These are phyloP conservation scores for Leucogyrophana mollusca DNA, from an alignment of 768 basidiomycete genomes.

Conservation along the genomic window DNA sequence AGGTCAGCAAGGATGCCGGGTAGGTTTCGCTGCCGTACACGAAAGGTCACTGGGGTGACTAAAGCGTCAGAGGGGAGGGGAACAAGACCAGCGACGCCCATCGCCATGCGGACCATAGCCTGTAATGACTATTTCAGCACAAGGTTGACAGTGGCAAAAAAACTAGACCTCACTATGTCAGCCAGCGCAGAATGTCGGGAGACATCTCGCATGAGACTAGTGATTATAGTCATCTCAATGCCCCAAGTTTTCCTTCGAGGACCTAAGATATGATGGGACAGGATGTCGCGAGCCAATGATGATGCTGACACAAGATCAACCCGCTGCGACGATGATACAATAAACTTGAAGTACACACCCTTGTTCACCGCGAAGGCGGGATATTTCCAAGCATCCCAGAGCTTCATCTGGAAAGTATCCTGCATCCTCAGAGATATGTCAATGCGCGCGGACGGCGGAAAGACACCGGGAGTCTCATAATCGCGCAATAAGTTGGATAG, in stretches of 20 bases:
- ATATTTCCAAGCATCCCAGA: slow-evolving; percentile 76
- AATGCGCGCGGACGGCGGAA: slow-evolving; percentile 73
- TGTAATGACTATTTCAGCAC: slow-evolving; percentile 17
- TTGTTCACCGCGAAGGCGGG: slow-evolving; percentile 64
- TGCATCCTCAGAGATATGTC: slow-evolving; percentile 64
- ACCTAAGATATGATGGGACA: slow-evolving; percentile 81
- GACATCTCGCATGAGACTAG: slow-evolving; percentile 82
- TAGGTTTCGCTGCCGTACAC: slow-evolving; percentile 67
- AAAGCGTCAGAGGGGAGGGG: slow-evolving; percentile 91
- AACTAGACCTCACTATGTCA: slow-evolving; percentile 64
- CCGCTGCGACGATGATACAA: neutral
- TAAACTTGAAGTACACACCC: slow-evolving; percentile 47
- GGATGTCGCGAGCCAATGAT: slow-evolving; percentile 59
- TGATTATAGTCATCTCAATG: slow-evolving; percentile 88
- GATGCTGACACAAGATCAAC: slow-evolving; percentile 18
- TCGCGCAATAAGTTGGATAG: slow-evolving; percentile 33
- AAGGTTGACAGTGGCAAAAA: neutral
- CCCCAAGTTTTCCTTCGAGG: slow-evolving; percentile 92
- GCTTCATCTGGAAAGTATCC: slow-evolving; percentile 50
- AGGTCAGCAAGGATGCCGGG: slow-evolving; percentile 77
- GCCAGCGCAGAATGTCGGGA: slow-evolving; percentile 79
- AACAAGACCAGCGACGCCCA: slow-evolving; percentile 77
- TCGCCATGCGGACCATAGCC: slow-evolving; percentile 56
- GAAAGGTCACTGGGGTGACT: slow-evolving; percentile 92
- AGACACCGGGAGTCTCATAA: slow-evolving; percentile 66